phyloP scores from a whole-genome alignment of 768 basidiomycete species.

The Amanita inopinata region DNA sequence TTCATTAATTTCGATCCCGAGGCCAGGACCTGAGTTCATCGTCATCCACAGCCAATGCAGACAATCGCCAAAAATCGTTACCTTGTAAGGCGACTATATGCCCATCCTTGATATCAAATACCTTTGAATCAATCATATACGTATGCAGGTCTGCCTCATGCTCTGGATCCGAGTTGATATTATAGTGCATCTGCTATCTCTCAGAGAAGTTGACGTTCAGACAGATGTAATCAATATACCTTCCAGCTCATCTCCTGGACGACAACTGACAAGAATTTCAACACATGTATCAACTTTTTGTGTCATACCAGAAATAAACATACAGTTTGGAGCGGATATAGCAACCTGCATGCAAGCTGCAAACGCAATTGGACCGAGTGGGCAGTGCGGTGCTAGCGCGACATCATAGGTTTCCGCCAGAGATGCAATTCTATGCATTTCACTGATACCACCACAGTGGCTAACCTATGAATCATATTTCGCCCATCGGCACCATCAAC shows the following conservation, averaged over 20 bases:
- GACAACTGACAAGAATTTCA: conserved; percentile 26
- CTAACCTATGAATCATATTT: too few relatives aligned
- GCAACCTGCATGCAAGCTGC: conserved; percentile 64
- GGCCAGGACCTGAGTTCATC: conserved; percentile 34
- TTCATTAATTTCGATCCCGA: conserved; percentile 58
- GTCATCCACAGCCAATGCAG: not conserved
- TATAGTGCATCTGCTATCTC: conserved; percentile 52
- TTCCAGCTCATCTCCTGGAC: conserved; percentile 64
- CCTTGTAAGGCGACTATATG: conserved; percentile 36
- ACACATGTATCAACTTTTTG: too few relatives aligned
- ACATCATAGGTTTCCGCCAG: conserved; percentile 64
- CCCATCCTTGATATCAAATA: conserved; percentile 46
- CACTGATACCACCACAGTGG: conserved; percentile 52
- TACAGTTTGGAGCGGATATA: conserved; percentile 49
- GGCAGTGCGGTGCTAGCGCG: conserved; percentile 64
- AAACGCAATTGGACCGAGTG: conserved; percentile 60
- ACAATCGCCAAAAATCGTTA: conserved; percentile 12
- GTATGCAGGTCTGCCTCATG: conserved; percentile 46
- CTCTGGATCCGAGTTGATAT: conserved; percentile 26
- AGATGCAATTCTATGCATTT: conserved; percentile 46
- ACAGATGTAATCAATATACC: conserved; percentile 19
- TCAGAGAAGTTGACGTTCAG: not conserved
- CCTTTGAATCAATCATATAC: conserved; percentile 40
- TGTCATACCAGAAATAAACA: too few relatives aligned
- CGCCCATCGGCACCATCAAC: too few relatives aligned